Evolutionary conservation across 345 rosid genomes (phyloP), one percentile per base, ranked within the genome.

Genomic region (Moringa oleifera): DNA sequence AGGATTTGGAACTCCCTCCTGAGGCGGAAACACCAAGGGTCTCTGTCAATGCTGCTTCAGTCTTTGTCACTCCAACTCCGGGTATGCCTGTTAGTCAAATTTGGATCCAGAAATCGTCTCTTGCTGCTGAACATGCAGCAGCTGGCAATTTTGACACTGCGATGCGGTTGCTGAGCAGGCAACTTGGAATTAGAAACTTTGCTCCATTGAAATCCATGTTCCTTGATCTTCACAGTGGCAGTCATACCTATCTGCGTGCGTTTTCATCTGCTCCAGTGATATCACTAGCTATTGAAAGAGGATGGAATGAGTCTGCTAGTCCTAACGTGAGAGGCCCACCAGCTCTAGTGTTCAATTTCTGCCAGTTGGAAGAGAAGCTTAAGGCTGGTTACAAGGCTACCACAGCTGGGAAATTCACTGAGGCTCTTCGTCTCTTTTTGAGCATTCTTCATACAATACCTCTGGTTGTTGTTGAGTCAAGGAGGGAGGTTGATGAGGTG

Each of bases 401-500:
- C 19, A 94, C 97, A 20, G 45, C 70, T 4, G 99, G 99, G 59
- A 94, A 81, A 68, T 76, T 94, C 47, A 67, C 76, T 0, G 99
- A 94, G 69, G 97, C 96, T 53, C 96, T 90, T 58, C 77, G 90
- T 13, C 68, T 85, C 46, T 94, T 90, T 67, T 69, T 82, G 13
- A 71, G 79, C 74, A 88, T 94, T 62, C 99, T 94, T 41, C 97
- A 90, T 71, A 86, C 97, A 15, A 88, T 94, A 71, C 99, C 99
- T 0, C 63, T 94, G 41, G 83, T 90, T 53, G 91, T 90, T 63
- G 99, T 90, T 16, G 97, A 94, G 61, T 79, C 97, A 18, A 90
- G 99, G 79, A 85, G 95, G 79, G 99, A 94, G 67, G 99, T 90
- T 8, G 99, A 94, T 28, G 99, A 94, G 72, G 97, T 94, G 0